Evolutionary conservation across 768 basidiomycete species (phyloP), one percentile per base, ranked within the genome.

Genomic region (Cytidiella melzeri): DNA sequence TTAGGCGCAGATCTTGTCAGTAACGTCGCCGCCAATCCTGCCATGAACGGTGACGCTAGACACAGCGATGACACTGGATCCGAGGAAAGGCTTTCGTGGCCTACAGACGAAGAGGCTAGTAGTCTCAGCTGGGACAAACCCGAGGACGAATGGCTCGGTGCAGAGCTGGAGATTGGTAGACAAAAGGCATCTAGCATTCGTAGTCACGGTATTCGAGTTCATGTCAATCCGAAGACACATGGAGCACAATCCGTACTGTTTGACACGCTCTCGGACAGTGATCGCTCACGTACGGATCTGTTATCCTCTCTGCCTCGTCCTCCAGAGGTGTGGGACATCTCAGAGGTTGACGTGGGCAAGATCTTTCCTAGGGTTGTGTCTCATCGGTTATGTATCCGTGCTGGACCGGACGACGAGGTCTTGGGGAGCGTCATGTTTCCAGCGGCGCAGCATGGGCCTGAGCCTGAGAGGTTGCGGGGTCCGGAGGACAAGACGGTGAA

Each of bases 281-380:
- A 15, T 34, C 15, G 9, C 45, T n/a, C n/a, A 5, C 5, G 26
- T 20, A 15, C 9, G 41, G 21, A 39, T 18, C 28, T 52, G 40
- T 24, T 34, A 25, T 30, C 41, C 41, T 58, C 51, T 37, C 21
- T 57, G 46, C 49, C 53, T n/a, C 43, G 45, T n/a, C 51, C 56
- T 44, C 62, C 64, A 20, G 58, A 61, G 43, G 57, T 57, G 23
- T 58, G 64, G 54, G 84, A 85, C 50, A 80, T 86, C 3, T 83
- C 83, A 4, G 84, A 87, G 62, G 81, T 81, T 49, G 84, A 91
- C 56, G 73, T 87, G 54, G 84, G 84, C 48, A 74, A 84, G 51
- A 80, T 88, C 24, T 76, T 87, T 54, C 85, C 85, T 28, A 69
- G 85, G 19, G 79, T 83, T 0, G 74, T 91, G 25, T 82, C 84